Percentiles rank a stretch among this genome's conserved stretches.
Evolutionary conservation across 176 grass and related monocot species (phyloP).

Genomic region (Musa schizocarpa): DNA sequence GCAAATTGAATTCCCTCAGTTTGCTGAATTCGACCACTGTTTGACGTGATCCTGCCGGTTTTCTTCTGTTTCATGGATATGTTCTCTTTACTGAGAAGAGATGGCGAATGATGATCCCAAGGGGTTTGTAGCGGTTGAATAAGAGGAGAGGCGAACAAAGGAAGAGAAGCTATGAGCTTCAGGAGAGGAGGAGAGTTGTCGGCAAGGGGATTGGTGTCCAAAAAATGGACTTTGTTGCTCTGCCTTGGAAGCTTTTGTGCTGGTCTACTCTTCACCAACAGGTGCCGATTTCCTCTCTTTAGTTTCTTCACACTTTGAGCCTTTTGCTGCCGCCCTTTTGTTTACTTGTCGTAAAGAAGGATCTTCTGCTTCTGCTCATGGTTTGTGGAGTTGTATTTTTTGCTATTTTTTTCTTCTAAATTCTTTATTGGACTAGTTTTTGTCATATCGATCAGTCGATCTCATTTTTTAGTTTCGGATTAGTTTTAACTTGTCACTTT

Average conservation of each 20-base stretch:
- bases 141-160: slow-evolving; percentile 7
- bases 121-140: neutral
- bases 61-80: slow-evolving; percentile 3
- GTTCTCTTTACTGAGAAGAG: neutral
- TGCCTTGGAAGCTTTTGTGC: slow-evolving; percentile 21
- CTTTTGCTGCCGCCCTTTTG: neutral
- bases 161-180: slow-evolving; percentile 8
- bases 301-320: neutral
- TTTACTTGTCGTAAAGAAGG: neutral
- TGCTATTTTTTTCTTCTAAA: neutral
- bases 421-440: too few species aligned
- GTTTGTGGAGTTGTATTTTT: neutral
- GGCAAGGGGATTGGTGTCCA: slow-evolving; percentile 7
- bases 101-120: neutral
- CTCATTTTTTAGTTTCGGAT: too few species aligned
- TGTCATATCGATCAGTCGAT: too few species aligned
- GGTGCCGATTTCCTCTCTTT: neutral
- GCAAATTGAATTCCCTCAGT: neutral
- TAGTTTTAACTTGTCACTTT: too few species aligned
- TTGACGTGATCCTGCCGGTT: neutral
- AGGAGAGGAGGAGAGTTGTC: slow-evolving; percentile 9
- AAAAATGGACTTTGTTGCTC: slow-evolving; percentile 15
- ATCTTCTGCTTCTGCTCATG: neutral
- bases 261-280: slow-evolving; percentile 23
- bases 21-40: neutral